phyloP scores from a whole-genome alignment of 148 eudicot genomes.

The Rhododendron molle region DNA sequence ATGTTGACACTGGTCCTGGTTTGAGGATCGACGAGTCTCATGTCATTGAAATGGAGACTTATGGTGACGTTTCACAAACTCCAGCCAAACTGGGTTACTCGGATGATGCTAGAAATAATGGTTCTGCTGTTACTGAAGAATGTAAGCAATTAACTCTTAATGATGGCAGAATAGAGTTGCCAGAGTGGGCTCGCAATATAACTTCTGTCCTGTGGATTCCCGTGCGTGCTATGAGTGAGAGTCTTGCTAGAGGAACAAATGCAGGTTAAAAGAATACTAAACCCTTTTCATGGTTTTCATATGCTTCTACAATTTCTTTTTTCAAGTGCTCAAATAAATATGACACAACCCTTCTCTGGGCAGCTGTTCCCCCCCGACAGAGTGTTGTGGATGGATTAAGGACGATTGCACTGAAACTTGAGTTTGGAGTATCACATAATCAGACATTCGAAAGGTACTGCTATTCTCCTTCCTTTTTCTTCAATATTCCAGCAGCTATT shows the following conservation, averaged over 20 bases:
- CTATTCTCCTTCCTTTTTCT: conserved; percentile 8
- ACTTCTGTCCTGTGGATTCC: conserved; percentile 90
- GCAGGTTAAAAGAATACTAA: conserved; percentile 27
- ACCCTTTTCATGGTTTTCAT: conserved; percentile 5
- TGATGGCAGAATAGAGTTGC: conserved; percentile 64
- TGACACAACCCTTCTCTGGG: conserved; percentile 24
- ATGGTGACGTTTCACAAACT: conserved; percentile 25
- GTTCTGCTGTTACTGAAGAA: conserved; percentile 30
- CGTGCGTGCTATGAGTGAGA: conserved; percentile 73
- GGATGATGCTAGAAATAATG: conserved; percentile 21
- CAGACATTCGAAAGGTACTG: conserved; percentile 80
- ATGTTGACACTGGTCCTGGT: conserved; percentile 93
- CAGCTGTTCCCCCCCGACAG: conserved; percentile 55
- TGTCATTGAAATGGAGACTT: conserved; percentile 74
- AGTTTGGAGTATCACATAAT: conserved; percentile 89
- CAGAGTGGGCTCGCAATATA: conserved; percentile 84
- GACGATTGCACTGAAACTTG: conserved; percentile 92
- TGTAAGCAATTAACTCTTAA: conserved; percentile 48
- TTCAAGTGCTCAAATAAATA: conserved; percentile 10
- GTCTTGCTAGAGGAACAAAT: conserved; percentile 64
- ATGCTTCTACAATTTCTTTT: neutral
- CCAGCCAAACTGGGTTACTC: conserved; percentile 20
- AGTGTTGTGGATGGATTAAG: conserved; percentile 91
- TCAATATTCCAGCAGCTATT: neutral
- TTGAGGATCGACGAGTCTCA: conserved; percentile 58